Base-by-base conservation (phyloP, 495 filamentous ascomycete genomes). In the Amphirosellinia nigrospora region DNA sequence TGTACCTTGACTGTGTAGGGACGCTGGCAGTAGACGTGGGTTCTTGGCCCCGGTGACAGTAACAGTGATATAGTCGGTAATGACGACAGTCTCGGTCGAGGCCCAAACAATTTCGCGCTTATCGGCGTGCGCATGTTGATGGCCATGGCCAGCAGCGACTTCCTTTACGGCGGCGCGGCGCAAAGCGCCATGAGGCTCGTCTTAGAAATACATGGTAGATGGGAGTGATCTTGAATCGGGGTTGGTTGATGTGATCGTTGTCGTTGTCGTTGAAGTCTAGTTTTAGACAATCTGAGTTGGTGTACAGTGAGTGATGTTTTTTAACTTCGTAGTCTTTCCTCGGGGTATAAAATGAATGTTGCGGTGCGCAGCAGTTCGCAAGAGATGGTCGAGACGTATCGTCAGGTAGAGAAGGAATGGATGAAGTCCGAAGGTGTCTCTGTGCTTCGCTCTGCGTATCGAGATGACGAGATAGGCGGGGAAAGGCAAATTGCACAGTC, bases 331-430 rank as follows among this genome's bases (percentile, higher is more conserved):
- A 39, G 48, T 68, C 34, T 59, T 58, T 60, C 62, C 55, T 15
- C 38, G 21, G 9, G 56, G 68, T 69, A n/a, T n/a, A 30, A 38
- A 77, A 75, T 70, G 75, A 77, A 61, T 73, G 73, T 73, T 64
- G 60, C 72, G 64, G 69, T 72, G 73, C 75, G n/a, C 75, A 77
- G 73, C 73, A 71, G 73, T 72, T 66, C 67, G 73, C 71, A 69
- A 75, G 50, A 69, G 70, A 74, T 71, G 64, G 58, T 71, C 56
- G 64, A 71, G 65, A 73, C 64, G 75, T 71, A 74, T 56, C 32
- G 56, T 71, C 75, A 53, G 38, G 45, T 52, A 28, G 46, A 55
- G 69, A 77, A 70, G 58, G 74, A 76, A 71, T 73, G 75, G 62
- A 72, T 45, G 41, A 71, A 56, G 65, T 28, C 67, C 67, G 39